phyloP scores from a whole-genome alignment of 108 stramenopile genomes.

The Fragilaria crotonensis region DNA sequence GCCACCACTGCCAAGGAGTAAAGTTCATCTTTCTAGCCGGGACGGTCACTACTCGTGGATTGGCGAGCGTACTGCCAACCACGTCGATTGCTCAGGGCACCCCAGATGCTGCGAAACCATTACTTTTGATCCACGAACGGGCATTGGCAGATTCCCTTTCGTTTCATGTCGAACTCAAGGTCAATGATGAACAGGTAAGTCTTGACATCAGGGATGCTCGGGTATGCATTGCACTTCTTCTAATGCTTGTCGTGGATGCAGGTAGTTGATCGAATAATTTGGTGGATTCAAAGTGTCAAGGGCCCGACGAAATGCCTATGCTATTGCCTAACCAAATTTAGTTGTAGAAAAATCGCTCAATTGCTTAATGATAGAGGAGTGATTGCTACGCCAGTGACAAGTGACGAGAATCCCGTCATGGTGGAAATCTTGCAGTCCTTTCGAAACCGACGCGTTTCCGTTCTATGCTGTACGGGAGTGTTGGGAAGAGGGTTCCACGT shows the following conservation, averaged over 20 bases:
- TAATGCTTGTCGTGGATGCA: no score
- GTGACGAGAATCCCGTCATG: no score
- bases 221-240: no score
- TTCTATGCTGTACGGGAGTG: no score
- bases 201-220: not conserved
- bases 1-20: no score
- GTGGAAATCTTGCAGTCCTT: no score
- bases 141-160: not conserved
- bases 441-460: no score
- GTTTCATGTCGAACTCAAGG: no score
- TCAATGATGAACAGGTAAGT: not conserved
- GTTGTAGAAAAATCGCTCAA: not conserved
- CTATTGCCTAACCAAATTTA: not conserved
- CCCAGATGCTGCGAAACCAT: not conserved
- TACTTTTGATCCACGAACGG: not conserved
- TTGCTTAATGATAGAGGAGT: no score
- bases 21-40: slow-evolving; percentile 5
- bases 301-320: not conserved
- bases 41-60: not conserved
- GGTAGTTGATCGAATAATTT: slow-evolving; percentile 1
- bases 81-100: no score
- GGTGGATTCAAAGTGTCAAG: not conserved
- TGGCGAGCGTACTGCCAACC: not conserved
- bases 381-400: no score
- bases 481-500: no score